Evolutionary conservation across 441 rosid genomes (phyloP), one percentile per base, ranked within the genome.

Genomic region (Mallotus repandus): DNA sequence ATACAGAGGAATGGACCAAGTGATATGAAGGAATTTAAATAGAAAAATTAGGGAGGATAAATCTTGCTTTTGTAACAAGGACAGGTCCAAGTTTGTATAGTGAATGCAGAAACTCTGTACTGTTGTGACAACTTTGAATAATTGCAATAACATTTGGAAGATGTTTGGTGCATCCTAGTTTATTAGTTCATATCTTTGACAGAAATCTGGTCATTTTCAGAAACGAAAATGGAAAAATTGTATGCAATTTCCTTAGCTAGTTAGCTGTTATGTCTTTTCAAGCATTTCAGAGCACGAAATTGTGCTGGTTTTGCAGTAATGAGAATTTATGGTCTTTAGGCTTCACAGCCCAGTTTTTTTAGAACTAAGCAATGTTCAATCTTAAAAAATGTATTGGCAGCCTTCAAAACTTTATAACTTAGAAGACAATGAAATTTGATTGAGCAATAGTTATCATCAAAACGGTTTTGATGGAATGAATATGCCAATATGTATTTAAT

Each of bases 91-190:
- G 35, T 7, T n/a, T 9, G 52, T 43, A 3, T 11, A 41, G 68
- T 43, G 46, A 63, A 41, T 63, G 52, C 19, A 38, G 41, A n/a
- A 55, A 60, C 18, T 58, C 18, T 29, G 5, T 14, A 13, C 4
- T 60, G 35, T 60, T 14, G 4, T 32, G 15, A 22, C 38, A 60
- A 60, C 16, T 29, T 25, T 14, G 32, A 16, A 5, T 13, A 48
- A 13, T 10, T 66, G 55, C 55, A 13, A 7, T 46, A 13, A 5
- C 10, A 12, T 14, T 22, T 19, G 9, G 29, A 10, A 35, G 25
- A 68, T 18, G 25, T 68, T 32, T 66, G 70, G 15, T 67, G 70
- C n/a, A 67, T 50, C 25, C 4, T 1, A 67, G 58, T 67, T 52
- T 10, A 67, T 32, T 15, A 25, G 8, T 11, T 38, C 7, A 41